These are phyloP conservation scores for Salpingoeca rosetta DNA, from an alignment of 78 protist genomes.

Conservation along the genomic window DNA sequence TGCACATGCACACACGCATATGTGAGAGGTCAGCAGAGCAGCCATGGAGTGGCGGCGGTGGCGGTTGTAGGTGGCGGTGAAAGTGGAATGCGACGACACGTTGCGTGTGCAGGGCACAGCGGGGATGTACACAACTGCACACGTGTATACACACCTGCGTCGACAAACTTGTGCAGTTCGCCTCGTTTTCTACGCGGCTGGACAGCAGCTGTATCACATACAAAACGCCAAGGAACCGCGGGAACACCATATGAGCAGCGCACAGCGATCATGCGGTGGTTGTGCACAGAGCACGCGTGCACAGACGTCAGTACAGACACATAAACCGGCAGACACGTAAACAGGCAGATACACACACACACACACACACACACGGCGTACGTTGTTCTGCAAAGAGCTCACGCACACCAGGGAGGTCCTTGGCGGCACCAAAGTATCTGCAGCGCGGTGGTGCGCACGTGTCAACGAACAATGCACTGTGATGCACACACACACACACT, in stretches of 20 bases:
- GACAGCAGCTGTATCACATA: background rate
- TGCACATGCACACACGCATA: too few species aligned
- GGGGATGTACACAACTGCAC: too few species aligned
- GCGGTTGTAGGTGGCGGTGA: too few species aligned
- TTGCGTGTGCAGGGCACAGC: too few species aligned
- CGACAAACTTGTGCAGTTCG: conserved; percentile 52
- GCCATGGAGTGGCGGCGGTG: too few species aligned
- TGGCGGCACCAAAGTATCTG: conserved; percentile 92
- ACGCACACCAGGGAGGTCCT: conserved; percentile 85
- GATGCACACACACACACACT: background rate
- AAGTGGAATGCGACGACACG: too few species aligned
- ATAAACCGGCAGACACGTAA: background rate
- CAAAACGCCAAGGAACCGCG: background rate
- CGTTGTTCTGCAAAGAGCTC: conserved; percentile 68
- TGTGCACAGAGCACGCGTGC: background rate
- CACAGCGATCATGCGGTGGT: background rate
- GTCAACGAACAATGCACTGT: background rate
- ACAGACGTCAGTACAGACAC: too few species aligned
- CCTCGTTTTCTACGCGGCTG: conserved; percentile 11
- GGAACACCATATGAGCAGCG: background rate
- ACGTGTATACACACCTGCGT: too few species aligned
- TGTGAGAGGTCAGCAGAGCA: too few species aligned
- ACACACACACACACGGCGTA: background rate
- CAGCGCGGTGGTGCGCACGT: background rate
- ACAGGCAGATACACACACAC: background rate